Base-by-base conservation (phyloP, 306 rosid genomes). In the Dryas octopetala region DNA sequence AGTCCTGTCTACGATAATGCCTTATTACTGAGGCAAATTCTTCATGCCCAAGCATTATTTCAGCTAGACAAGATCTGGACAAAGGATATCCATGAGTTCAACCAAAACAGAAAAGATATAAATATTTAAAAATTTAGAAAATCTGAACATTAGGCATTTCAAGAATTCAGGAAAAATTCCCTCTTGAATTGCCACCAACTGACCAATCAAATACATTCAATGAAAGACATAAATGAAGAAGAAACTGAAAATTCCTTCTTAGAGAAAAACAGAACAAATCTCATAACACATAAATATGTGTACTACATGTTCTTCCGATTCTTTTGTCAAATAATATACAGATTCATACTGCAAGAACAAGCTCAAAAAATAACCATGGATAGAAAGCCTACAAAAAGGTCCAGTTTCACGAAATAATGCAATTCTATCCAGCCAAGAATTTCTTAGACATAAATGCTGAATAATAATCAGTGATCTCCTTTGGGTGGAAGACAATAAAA, bases 351-450 rank as follows among this genome's bases (percentile, higher is more conserved):
- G 47, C 38, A 48, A 47, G 60, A 62, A 58, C 44, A 58, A 45
- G 13, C 32, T 61, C 45, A 50, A 57, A 28, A 59, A 7, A n/a
- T 59, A 7, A 40, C 15, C 46, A 63, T 10, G 41, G 52, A 19
- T 38, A 52, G 15, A 16, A 16, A 7, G 61, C 32, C 4, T 7
- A 12, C 44, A 12, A 74, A 54, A 63, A 58, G 7, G 23, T 70
- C 69, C 69, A 72, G 51, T 19, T 11, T 57, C 71, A 11, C 63
- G 51, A 62, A 54, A 48, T 59, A 64, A 48, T 45, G 46, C 57
- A 57, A 16, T 67, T 26, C 5, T 65, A 76, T 66, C 40, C 16
- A 3, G 12, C 8, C 58, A 59, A 59, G 4, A 46, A 0, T 72
- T 62, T 45, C 4, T 58, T 57, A 19, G 5, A 16, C 54, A 46